These are phyloP conservation scores for Clathrus columnatus DNA, from an alignment of 768 basidiomycete genomes.

Conservation along the genomic window DNA sequence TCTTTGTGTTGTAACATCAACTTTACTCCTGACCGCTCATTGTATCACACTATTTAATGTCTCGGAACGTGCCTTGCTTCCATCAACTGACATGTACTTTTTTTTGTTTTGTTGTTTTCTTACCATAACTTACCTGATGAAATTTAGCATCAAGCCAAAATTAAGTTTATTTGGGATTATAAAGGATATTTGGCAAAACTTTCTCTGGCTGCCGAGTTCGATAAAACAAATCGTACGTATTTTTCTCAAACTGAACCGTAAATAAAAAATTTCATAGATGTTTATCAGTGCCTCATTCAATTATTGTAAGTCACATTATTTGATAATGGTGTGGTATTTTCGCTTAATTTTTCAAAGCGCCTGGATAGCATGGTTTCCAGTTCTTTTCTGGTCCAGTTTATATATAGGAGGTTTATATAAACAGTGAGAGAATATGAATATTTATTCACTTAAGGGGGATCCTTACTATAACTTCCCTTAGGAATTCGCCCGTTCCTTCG, in stretches of 20 bases:
- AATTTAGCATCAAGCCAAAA: slow-evolving; percentile 14
- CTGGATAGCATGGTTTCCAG: slow-evolving; percentile 89
- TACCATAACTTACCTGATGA: neutral
- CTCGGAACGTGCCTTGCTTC: slow-evolving; percentile 66
- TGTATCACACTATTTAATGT: slow-evolving; percentile 48
- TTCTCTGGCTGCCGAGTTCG: slow-evolving; percentile 55
- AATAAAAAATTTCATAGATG: neutral
- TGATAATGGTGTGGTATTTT: neutral
- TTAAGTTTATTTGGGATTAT: slow-evolving; percentile 33
- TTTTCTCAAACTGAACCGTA: slow-evolving; percentile 11
- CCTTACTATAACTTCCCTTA: neutral
- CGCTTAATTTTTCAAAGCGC: slow-evolving; percentile 34
- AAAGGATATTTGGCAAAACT: slow-evolving; percentile 61
- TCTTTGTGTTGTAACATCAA: slow-evolving; percentile 63
- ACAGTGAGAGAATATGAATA: slow-evolving; percentile 25
- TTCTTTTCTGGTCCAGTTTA: slow-evolving; percentile 79
- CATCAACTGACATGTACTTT: slow-evolving; percentile 22
- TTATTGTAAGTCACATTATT: slow-evolving; percentile 52
- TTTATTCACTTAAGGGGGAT: slow-evolving; percentile 1
- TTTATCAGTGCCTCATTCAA: slow-evolving; percentile 59
- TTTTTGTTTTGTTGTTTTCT: neutral
- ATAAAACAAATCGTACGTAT: slow-evolving; percentile 74
- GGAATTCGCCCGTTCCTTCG: slow-evolving; percentile 2
- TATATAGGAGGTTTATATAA: slow-evolving; percentile 88
- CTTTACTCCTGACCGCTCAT: slow-evolving; percentile 62